phyloP scores from a whole-genome alignment of 495 filamentous ascomycete genomes.

The Mycothermus thermophilus region DNA sequence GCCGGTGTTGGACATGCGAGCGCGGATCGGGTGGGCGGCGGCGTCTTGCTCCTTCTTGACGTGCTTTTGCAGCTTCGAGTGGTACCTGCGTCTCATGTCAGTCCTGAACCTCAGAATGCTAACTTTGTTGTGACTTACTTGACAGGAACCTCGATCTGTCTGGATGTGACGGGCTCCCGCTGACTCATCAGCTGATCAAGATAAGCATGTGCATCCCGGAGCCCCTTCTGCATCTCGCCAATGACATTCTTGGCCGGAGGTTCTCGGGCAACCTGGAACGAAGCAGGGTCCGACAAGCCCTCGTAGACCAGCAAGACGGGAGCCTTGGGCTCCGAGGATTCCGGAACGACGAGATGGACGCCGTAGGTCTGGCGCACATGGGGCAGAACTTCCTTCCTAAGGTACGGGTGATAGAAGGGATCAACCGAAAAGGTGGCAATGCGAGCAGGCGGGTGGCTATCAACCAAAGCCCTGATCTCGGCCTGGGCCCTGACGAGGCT shows the following conservation, averaged over 20 bases:
- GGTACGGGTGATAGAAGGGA: conserved; percentile 72
- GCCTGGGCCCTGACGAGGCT: conserved; percentile 65
- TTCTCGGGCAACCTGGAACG: conserved; percentile 52
- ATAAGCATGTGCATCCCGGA: conserved; percentile 58
- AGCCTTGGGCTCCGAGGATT: conserved; percentile 39
- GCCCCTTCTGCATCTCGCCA: conserved; percentile 37
- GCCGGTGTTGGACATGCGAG: conserved; percentile 46
- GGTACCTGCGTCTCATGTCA: conserved; percentile 25
- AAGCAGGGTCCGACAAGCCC: conserved; percentile 40
- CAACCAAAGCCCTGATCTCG: conserved; percentile 68
- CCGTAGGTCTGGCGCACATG: conserved; percentile 58
- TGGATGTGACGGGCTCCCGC: conserved; percentile 54
- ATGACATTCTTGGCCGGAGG: conserved; percentile 28
- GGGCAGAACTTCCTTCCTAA: conserved; percentile 48
- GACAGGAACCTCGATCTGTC: conserved; percentile 51
- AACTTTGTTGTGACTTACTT: conserved; percentile 40
- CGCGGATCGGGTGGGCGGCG: conserved; percentile 53
- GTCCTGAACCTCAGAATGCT: background rate
- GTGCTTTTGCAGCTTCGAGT: conserved; percentile 65
- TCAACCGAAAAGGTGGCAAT: conserved; percentile 58
- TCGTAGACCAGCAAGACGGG: conserved; percentile 82
- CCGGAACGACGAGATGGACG: conserved; percentile 65
- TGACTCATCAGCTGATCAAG: conserved; percentile 55
- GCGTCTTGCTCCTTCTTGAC: conserved; percentile 60
- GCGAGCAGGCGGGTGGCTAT: conserved; percentile 64